Base-by-base conservation (phyloP, 192 early-diverging fungal species). In the Coemansia sp. region DNA sequence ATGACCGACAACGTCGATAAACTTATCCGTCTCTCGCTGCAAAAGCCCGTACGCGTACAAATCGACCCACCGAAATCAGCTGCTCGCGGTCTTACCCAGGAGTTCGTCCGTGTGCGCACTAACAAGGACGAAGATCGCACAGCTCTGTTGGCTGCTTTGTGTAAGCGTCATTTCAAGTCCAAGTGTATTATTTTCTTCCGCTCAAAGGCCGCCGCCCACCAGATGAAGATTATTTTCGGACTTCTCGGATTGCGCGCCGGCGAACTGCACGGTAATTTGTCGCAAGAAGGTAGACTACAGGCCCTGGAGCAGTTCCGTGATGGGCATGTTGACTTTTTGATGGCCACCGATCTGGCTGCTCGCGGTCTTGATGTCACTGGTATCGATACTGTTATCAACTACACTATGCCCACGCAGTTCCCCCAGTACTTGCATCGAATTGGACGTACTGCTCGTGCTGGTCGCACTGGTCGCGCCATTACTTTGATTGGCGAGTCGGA, bases 1-100 rank as follows among this genome's bases (percentile, higher is more conserved):
- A 98, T 98, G 98, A 99, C 98, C 9, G 95, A 98, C 75, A 96
- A 97, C 67, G 92, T 97, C 38, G 95, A 99, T 70, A 92, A 98
- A 73, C 87, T 99, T 27, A 92, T 98, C 53, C 91, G 94, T 31
- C 88, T 99, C 69, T 98, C 97, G 2, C 87, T 99, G 57, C 88
- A 93, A 64, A 82, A 90, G 27, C 98, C 97, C 33, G 93, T 97
- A 3, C 88, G 93, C 47, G 87, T 98, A 11, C 95, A 96, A 78
- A 90, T 99, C 27, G 95, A 99, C 71, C 77, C 88, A 38, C 85
- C 85, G 15, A 94, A 92, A n/a, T 81, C 92, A 5, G 89, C 96
- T 1, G 90, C 94, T 9, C 84, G 84, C 15, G 84, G 89, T 27
- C 86, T 99, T 31, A 82, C 89, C 1, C 98, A 99, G 72, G 98